Percentiles rank a stretch among this genome's conserved stretches.
phyloP scores from a whole-genome alignment of 1,284 basidiomycete species.

The Phellinidium pouzarii region DNA sequence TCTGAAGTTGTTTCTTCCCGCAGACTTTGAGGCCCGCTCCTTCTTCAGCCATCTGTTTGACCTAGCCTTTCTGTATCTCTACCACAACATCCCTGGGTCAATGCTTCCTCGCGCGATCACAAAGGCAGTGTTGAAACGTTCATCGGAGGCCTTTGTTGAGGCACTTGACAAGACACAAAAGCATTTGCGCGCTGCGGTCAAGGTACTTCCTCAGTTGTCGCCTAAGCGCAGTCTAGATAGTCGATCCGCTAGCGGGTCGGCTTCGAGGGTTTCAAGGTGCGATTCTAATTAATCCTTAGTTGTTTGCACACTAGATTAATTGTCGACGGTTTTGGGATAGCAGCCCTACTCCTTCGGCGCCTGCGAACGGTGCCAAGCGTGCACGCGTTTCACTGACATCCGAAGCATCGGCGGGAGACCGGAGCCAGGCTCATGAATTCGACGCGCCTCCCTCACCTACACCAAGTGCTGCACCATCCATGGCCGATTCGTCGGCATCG shows the following conservation, averaged over 20 bases:
- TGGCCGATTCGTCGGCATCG: slow-evolving; percentile 24
- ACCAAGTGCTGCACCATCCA: slow-evolving; percentile 28
- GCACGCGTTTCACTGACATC: slow-evolving; percentile 4
- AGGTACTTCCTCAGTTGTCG: slow-evolving; percentile 2
- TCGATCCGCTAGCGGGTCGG: background rate
- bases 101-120: slow-evolving; percentile 16
- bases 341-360: slow-evolving; percentile 1
- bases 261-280: slow-evolving; percentile 5
- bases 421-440: background rate
- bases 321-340: background rate
- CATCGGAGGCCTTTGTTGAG: background rate
- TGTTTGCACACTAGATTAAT: background rate
- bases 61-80: slow-evolving; percentile 18
- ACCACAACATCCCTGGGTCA: slow-evolving; percentile 13
- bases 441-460: slow-evolving; percentile 26
- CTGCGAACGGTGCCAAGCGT: slow-evolving; percentile 6
- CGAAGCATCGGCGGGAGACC: background rate
- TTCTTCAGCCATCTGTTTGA: slow-evolving; percentile 20
- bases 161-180: background rate
- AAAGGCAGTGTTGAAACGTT: slow-evolving; percentile 16
- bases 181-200: background rate
- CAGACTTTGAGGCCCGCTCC: slow-evolving; percentile 19
- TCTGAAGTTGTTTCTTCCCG: slow-evolving; percentile 4
- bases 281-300: background rate
- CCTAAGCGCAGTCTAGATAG: slow-evolving; percentile 5